Percentiles rank a stretch among this genome's conserved stretches.
Evolutionary conservation across 2,329 filamentous ascomycete genomes (phyloP).

Genomic region (Aureobasidium sp.): DNA sequence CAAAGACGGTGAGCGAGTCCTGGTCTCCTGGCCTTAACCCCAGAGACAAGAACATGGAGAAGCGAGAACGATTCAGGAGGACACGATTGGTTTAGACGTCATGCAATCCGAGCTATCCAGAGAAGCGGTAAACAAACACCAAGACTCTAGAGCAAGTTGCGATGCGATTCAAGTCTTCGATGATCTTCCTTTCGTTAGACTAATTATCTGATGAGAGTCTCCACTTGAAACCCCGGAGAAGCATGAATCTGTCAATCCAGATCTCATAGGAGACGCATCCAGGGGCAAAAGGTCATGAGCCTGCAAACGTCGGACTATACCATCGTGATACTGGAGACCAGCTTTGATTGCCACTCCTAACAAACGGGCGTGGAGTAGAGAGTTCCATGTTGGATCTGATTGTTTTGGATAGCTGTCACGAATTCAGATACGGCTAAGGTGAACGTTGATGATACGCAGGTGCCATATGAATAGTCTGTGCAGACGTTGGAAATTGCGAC

Average conservation of each 20-base stretch:
- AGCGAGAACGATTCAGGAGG: not conserved
- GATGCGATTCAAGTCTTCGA: slow-evolving; percentile 7
- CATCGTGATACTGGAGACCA: not conserved
- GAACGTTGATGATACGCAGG: slow-evolving; percentile 11
- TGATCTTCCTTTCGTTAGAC: slow-evolving; percentile 4
- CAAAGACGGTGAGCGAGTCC: slow-evolving; percentile 12
- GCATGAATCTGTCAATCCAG: slow-evolving; percentile 9
- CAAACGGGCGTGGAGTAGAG: not conserved
- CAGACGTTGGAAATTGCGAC: slow-evolving; percentile 14
- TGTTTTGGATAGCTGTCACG: slow-evolving; percentile 4
- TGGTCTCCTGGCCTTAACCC: not conserved
- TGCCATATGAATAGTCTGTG: slow-evolving; percentile 10
- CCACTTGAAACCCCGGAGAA: not conserved
- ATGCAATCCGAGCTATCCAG: not conserved
- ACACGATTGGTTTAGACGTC: slow-evolving; percentile 9
- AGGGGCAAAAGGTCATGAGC: slow-evolving; percentile 2
- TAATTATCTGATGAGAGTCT: not conserved
- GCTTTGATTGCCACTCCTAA: not conserved
- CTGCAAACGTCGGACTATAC: slow-evolving; percentile 6
- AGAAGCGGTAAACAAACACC: slow-evolving; percentile 10
- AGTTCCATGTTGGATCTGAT: slow-evolving; percentile 1
- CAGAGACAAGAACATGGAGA: slow-evolving; percentile 8
- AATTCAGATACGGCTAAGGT: not conserved
- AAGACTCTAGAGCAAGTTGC: not conserved
- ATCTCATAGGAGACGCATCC: slow-evolving; percentile 7